Evolutionary conservation across 495 filamentous ascomycete species (phyloP).

Genomic region (Aspergillus biplanus): DNA sequence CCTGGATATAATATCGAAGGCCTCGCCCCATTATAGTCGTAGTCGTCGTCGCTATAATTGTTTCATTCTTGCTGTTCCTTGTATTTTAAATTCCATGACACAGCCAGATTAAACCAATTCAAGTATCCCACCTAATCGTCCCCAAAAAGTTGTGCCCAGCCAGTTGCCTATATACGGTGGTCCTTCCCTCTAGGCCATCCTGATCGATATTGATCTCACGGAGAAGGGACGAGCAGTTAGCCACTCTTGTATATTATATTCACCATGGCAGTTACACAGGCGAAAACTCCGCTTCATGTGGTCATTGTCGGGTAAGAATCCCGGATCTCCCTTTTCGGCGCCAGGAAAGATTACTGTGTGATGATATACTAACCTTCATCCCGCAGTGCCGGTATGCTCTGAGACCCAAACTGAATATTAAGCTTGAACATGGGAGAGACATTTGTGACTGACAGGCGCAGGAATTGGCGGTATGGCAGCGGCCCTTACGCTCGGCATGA

Average conservation of each 20-base stretch:
- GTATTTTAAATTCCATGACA: background rate
- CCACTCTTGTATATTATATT: background rate
- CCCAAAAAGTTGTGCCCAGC: too few relatives aligned
- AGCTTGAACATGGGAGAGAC: background rate
- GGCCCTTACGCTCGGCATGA: conserved; percentile 62
- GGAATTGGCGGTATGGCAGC: conserved; percentile 69
- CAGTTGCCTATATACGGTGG: background rate
- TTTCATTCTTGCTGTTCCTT: background rate
- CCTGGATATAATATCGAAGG: conserved; percentile 19
- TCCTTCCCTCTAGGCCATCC: background rate
- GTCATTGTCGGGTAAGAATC: conserved; percentile 20
- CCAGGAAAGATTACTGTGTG: background rate
- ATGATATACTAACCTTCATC: conserved; percentile 3
- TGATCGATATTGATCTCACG: background rate
- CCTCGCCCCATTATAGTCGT: conserved; percentile 6
- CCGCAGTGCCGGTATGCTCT: conserved; percentile 39
- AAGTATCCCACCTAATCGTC: too few relatives aligned
- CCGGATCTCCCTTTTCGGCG: background rate
- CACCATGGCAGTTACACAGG: conserved; percentile 5
- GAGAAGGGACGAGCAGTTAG: background rate
- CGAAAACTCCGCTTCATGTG: conserved; percentile 12
- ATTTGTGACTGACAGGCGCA: conserved; percentile 49
- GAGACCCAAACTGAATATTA: too few relatives aligned
- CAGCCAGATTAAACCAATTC: background rate
- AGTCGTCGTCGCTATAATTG: background rate